Base-by-base conservation (phyloP, 225 moss, liverwort and hornwort species). In the Physcomitrium patens region DNA sequence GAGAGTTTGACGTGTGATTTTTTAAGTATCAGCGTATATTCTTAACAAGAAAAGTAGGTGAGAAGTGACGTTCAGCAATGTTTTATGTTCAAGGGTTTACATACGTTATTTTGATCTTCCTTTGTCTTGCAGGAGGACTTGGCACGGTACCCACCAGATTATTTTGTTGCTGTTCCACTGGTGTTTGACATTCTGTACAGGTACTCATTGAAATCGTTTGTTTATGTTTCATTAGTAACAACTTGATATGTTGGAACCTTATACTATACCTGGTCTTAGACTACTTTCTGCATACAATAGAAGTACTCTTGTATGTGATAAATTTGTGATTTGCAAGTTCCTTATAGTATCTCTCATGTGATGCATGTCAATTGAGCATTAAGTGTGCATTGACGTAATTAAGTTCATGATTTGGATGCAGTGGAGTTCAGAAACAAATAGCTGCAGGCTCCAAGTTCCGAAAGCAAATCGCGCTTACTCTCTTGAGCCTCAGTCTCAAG, bases 111-210 rank as follows among this genome's bases (percentile, higher is more conserved):
- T 49, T 54, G 63, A 55, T 55, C 10, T 54, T 77, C 66, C 44
- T 63, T 70, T 44, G 17, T 19, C 26, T n/a, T 71, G 56, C 85
- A 92, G 90, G 93, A 89, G 23, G 93, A 93, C 71, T 75, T 93
- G 79, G 80, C 74, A 26, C 76, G 73, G 28, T 91, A 89, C 24
- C 91, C 93, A 58, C 78, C 93, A 23, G 93, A 93, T 76, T 91
- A 80, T 31, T 93, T 93, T 58, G 83, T 91, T 46, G 93, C 93
- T 12, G 93, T 93, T 66, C 93, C 91, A 48, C 79, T 93, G 48
- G 93, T 93, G 19, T 89, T 91, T 70, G 91, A 91, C 54, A 86
- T 89, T 76, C 84, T 93, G 24, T 93, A 93, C 82, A 92, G 83
- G 92, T 90, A 81, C 70, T 48, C 22, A 27, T 58, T 69, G 15